Evolutionary conservation across 2,329 filamentous ascomycete species (phyloP), one percentile per base, ranked within the genome.

Genomic region (Fusarium tupiense): DNA sequence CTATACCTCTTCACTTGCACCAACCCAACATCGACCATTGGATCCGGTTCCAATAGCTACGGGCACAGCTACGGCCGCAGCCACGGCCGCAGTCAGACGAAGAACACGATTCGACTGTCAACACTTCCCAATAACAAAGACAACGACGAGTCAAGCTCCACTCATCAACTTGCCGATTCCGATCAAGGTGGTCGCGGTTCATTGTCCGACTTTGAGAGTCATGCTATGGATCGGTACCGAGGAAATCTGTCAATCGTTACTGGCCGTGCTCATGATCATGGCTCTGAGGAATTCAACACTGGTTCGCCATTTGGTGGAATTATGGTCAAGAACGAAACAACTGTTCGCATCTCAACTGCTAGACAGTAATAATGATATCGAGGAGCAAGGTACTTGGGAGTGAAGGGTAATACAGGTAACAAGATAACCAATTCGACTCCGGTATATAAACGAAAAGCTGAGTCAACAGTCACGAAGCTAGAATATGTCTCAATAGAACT

Each of bases 321-420:
- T 3, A 71, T 77, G 64, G 76, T 78, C 3, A 78, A 76, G 66
- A 78, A 77, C 24, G 75, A 78, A 37, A 78, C 75, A 0, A 67
- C 40, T 17, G 70, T 77, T 2, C 53, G 38, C 5, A 56, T 76
- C 6, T 75, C 74, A 16, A 72, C 49, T 4, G 61, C 72, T 1
- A 58, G 47, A 4, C 29, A 31, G 5, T 26, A 22, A 37, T 38
- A 31, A 49, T 24, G 8, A 29, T 49, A 17, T 9, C 3, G 5
- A 20, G 31, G 12, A 8, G 12, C 3, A 8, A 35, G 14, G 8
- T 17, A 22, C 2, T 8, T 2, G 24, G 10, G 14, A 11, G 17
- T 24, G n/a, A 19, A 38, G 38, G 5, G 26, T n/a, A 46, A 60
- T 40, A 37, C 2, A n/a, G 5, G 4, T 3, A n/a, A 47, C 31